Base-by-base conservation (phyloP, 2,329 filamentous ascomycete species). In the Thermoascus crustaceus region DNA sequence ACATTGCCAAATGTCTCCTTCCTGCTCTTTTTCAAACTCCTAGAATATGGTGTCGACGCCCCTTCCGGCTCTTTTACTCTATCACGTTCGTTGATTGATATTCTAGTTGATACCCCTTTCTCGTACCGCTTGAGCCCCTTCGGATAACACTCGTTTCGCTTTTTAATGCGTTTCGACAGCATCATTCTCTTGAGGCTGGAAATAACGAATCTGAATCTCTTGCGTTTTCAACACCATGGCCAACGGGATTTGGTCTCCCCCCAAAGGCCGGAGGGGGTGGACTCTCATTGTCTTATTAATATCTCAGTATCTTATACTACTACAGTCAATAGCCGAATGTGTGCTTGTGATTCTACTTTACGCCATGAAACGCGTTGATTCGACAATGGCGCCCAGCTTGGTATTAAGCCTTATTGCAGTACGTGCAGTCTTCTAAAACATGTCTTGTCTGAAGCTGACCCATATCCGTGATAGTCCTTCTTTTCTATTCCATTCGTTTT, bases 331-430 rank as follows among this genome's bases (percentile, higher is more conserved):
- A n/a, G 47, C 54, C 8, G 46, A 61, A 48, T 53, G 50, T 37
- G 57, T 53, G 1, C 32, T 62, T 4, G 52, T 58, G 4, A 39
- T 61, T 2, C 59, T 54, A 32, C 47, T 63, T 1, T 63, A 60
- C 33, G 55, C 46, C 5, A 55, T 48, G 25, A 44, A 44, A 17
- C 42, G 45, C n/a, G 58, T 62, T 20, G 60, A 63, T 36, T 53
- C 50, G n/a, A 57, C 57, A 39, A 63, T 60, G 54, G 53, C 52
- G 0, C 47, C 51, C 5, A 62, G 59, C 38, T 43, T 63, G 30
- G 47, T 60, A 10, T 44, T 63, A 5, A 46, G 53, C n/a, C 38
- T 64, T 7, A 43, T 58, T 4, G 53, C 58, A 26, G 60, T 64
- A 52, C 38, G 59, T 29, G 7, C 19, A 9, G 18, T 10, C 3